Percentiles rank a stretch among this genome's conserved stretches.
Evolutionary conservation across 345 rosid genomes (phyloP).

Genomic region (Adansonia digitata): DNA sequence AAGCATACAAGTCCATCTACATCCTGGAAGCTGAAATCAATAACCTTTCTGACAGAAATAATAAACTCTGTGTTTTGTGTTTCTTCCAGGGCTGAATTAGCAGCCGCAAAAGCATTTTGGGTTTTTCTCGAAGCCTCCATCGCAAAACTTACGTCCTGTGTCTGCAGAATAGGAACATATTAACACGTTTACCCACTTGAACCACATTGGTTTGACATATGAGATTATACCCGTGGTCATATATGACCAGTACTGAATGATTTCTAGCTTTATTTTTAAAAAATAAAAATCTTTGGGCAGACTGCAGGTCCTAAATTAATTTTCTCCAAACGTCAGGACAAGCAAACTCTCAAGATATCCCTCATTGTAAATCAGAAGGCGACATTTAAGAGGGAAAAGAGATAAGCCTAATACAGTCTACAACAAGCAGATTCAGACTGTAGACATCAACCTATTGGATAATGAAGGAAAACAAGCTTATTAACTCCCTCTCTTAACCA

Average conservation of each 20-base stretch:
- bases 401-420: not conserved
- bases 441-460: not conserved
- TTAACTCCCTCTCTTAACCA: not conserved
- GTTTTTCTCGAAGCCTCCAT: constrained; percentile 78
- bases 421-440: not conserved
- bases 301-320: not conserved
- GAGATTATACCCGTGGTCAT: not conserved
- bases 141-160: constrained; percentile 50
- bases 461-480: not conserved
- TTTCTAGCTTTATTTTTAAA: not conserved
- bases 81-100: constrained; percentile 34
- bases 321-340: not conserved
- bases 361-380: not conserved
- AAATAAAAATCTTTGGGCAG: not conserved
- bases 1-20: constrained; percentile 49
- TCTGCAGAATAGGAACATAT: constrained; percentile 45
- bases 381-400: not conserved
- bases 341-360: not conserved
- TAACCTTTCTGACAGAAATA: constrained; percentile 45
- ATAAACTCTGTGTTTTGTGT: constrained; percentile 35
- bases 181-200: constrained; percentile 18
- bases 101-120: constrained; percentile 45
- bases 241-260: not conserved
- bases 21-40: constrained; percentile 77
- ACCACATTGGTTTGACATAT: constrained; percentile 4